Evolutionary conservation across 1,139 yeast species (phyloP), one percentile per base, ranked within the genome.

Genomic region (Hyphopichia buzzinii): DNA sequence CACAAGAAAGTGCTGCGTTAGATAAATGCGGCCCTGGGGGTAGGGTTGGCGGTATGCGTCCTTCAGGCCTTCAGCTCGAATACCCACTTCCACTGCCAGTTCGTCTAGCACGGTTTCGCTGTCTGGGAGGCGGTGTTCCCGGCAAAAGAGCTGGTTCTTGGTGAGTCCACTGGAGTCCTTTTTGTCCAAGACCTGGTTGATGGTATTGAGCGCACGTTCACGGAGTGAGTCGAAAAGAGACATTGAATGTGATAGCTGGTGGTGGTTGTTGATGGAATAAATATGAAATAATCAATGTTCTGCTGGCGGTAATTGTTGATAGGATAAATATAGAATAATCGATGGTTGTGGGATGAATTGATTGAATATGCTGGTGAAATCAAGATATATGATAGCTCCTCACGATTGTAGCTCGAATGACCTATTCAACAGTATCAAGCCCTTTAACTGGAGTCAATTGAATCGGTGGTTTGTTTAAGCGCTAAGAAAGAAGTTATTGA

Each of bases 1-100:
- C 23, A 87, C 77, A 34, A 92, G 55, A 54, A 81, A 92, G 44
- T 84, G 86, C 38, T 79, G 79, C 1, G 96, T 85, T 30, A 90
- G 59, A 47, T 66, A 82, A 13, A 90, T 49, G 46, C 77, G 74
- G 37, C 97, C 88, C 42, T 68, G 75, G 2, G 72, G 72, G 16
- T 57, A 51, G 8, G 64, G 52, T 40, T 58, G 56, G 34, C 57
- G 54, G 33, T 51, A 54, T 4, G 54, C 60, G 29, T 47, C 62
- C 19, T 52, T 55, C 39, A 47, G 50, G 34, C 41, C 39, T n/a
- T 60, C 67, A 7, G 75, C 67, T 33, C 75, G 70, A 17, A 76
- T 67, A 4, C 80, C 67, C 2, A 88, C 62, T 54, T 86, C 95
- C 0, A 84, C 94, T 12, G 81, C 74, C 8, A 80, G 75, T 49